Conservation (phyloP, 148 eudicot species). For the Diospyros lotus region DNA sequence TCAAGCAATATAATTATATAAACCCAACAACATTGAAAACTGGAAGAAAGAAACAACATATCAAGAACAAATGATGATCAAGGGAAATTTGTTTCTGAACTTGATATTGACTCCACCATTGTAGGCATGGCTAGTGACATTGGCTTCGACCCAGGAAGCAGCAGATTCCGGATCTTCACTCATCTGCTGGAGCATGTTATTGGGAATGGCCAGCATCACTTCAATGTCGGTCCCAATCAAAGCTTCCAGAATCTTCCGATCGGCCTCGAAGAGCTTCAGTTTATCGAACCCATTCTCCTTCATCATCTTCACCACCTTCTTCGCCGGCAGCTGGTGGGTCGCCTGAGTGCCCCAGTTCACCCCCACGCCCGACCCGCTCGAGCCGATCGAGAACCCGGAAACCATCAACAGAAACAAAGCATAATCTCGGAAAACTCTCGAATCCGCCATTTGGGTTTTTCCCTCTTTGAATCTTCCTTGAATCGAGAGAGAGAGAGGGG, state of each 20-base stretch:
- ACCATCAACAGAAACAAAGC: not conserved
- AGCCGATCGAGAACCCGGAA: conserved; percentile 14
- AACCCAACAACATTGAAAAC: not conserved
- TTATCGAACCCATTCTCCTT: conserved; percentile 74
- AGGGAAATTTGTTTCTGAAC: conserved; percentile 23
- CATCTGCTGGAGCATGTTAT: conserved; percentile 69
- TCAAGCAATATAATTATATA: not conserved
- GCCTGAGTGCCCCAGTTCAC: conserved; percentile 99
- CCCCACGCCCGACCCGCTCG: conserved; percentile 43
- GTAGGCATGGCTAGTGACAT: conserved; percentile 60
- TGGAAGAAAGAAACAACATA: not conserved
- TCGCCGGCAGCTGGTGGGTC: conserved; percentile 56
- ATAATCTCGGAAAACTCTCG: not conserved
- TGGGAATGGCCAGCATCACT: conserved; percentile 87
- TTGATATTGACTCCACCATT: conserved; percentile 85
- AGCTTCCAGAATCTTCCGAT: conserved; percentile 60
- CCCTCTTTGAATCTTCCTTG: conserved; percentile 4
- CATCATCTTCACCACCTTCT: conserved; percentile 76
- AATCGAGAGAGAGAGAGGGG: not conserved
- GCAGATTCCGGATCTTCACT: conserved; percentile 59
- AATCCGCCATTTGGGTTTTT: conserved; percentile 13
- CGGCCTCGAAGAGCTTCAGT: conserved; percentile 88
- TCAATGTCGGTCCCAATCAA: conserved; percentile 63
- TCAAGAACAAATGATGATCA: not conserved
- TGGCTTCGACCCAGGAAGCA: conserved; percentile 78